Percentiles rank a stretch among this genome's conserved stretches.
These are phyloP conservation scores for Leccinum arenicola DNA, from an alignment of 768 basidiomycete species.

Conservation along the genomic window DNA sequence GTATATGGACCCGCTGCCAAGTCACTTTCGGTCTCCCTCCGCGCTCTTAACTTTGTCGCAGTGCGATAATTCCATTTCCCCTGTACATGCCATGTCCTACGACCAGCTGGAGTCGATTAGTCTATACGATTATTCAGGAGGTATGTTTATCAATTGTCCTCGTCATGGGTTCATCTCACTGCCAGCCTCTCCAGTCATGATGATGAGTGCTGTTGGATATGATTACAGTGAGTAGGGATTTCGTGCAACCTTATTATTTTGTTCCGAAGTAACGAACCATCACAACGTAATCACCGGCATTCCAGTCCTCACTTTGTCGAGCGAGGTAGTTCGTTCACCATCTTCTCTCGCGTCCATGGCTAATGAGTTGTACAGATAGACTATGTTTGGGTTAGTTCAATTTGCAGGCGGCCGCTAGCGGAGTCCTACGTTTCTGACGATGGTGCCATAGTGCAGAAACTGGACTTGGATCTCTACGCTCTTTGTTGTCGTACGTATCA, in stretches of 20 bases:
- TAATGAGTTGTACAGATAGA: slow-evolving; percentile 8
- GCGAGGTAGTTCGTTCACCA: slow-evolving; percentile 9
- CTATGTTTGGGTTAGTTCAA: slow-evolving; percentile 10
- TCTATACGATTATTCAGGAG: background rate
- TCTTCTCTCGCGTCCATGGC: too few species aligned
- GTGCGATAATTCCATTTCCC: background rate
- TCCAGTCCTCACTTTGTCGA: slow-evolving; percentile 14
- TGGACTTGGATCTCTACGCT: slow-evolving; percentile 18
- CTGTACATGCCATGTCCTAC: slow-evolving; percentile 6
- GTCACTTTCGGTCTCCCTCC: background rate
- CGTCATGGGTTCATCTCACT: background rate
- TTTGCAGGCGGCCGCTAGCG: too few species aligned
- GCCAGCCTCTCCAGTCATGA: background rate
- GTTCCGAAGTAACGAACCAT: background rate
- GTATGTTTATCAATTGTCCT: background rate
- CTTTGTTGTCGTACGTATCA: slow-evolving; percentile 15
- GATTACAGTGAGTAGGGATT: slow-evolving; percentile 8
- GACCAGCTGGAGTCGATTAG: background rate
- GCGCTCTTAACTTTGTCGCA: background rate
- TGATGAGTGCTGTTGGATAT: slow-evolving; percentile 1
- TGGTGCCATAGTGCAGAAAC: background rate
- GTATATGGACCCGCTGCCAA: background rate
- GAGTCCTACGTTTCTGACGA: background rate
- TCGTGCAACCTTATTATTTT: background rate
- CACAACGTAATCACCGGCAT: background rate